Evolutionary conservation across 2,329 filamentous ascomycete species (phyloP).

Genomic region (Microsporum canis): DNA sequence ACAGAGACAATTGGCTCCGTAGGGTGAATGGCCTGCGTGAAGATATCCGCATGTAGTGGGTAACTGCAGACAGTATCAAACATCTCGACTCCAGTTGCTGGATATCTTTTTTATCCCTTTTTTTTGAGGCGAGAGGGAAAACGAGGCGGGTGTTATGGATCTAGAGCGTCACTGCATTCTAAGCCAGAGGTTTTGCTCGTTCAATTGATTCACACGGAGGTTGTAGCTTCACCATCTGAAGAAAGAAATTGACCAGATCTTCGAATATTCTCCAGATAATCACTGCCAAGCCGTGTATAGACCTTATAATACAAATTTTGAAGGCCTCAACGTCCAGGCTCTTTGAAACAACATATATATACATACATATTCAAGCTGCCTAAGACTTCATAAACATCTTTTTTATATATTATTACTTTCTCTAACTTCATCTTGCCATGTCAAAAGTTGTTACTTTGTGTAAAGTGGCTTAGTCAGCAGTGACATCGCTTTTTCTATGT

Average conservation of each 20-base stretch:
- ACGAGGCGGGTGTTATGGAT: not conserved
- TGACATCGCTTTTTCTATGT: too few relatives aligned
- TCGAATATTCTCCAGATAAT: not conserved
- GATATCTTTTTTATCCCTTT: not conserved
- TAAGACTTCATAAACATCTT: not conserved
- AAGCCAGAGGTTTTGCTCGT: not conserved
- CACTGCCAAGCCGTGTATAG: not conserved
- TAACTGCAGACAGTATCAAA: conserved; percentile 88
- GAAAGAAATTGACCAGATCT: not conserved
- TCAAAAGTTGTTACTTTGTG: too few relatives aligned
- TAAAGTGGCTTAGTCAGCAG: not conserved
- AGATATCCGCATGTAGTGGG: conserved; percentile 74
- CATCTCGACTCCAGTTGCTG: conserved; percentile 41
- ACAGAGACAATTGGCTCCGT: conserved; percentile 73
- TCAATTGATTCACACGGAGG: not conserved
- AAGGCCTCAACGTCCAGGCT: not conserved
- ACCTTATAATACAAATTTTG: not conserved
- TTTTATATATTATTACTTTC: too few relatives aligned
- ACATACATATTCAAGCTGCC: not conserved
- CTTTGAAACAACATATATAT: not conserved
- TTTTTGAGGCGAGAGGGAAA: not conserved
- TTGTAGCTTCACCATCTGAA: too few relatives aligned
- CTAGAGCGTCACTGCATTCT: not conserved
- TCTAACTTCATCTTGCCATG: too few relatives aligned
- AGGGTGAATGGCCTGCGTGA: conserved; percentile 78